phyloP scores from a whole-genome alignment of 2,329 filamentous ascomycete species.

The Apiospora phragmitis region DNA sequence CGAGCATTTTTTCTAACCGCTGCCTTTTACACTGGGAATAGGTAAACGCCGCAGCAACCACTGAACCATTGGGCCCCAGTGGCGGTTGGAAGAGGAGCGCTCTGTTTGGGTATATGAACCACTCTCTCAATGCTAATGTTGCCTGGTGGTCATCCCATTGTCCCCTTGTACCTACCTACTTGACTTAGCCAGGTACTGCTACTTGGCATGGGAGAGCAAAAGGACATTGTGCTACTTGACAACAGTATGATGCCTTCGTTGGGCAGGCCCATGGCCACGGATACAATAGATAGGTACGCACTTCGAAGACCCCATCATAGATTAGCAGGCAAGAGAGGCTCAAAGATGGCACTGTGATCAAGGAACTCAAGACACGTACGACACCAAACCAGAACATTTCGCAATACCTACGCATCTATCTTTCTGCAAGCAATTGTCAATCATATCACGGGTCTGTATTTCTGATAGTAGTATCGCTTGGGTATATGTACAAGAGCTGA shows the following conservation, averaged over 20 bases:
- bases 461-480: background rate
- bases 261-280: too few species aligned
- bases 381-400: background rate
- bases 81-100: background rate
- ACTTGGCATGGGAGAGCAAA: background rate
- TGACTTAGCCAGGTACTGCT: background rate
- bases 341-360: background rate
- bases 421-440: background rate
- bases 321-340: too few species aligned
- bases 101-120: background rate
- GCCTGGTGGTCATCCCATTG: background rate
- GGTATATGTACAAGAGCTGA: conserved; percentile 6
- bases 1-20: background rate
- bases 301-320: background rate
- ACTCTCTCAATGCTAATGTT: too few species aligned
- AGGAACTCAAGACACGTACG: background rate
- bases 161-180: background rate
- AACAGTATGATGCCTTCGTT: too few species aligned
- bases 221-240: background rate
- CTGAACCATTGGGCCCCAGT: background rate
- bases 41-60: too few species aligned
- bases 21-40: too few species aligned
- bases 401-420: background rate
- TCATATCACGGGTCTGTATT: background rate
- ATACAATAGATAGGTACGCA: too few species aligned